Evolutionary conservation across 139 green algal genomes (phyloP).

Genomic region (Dunaliella sp.): DNA sequence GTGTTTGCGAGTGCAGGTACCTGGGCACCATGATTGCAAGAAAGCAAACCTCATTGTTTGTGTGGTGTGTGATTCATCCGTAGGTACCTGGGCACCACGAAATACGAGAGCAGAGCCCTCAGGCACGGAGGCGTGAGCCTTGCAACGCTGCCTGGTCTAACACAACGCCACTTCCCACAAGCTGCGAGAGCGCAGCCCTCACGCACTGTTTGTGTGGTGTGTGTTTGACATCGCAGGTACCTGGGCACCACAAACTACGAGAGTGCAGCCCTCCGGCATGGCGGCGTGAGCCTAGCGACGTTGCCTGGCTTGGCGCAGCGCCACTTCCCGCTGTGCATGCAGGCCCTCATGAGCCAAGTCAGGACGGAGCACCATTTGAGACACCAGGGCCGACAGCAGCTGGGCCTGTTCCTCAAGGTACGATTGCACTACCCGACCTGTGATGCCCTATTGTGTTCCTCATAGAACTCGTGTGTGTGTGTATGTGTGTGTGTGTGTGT

Average conservation of each 20-base stretch:
- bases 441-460: too few relatives aligned
- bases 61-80: too few relatives aligned
- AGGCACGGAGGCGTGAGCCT: slow-evolving; percentile 17
- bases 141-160: slow-evolving; percentile 40
- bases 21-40: too few relatives aligned
- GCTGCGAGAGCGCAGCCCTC: too few relatives aligned
- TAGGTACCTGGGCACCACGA: slow-evolving; percentile 7
- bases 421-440: too few relatives aligned
- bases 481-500: too few relatives aligned
- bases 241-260: slow-evolving; percentile 2
- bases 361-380: slow-evolving; percentile 79
- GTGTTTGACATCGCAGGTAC: too few relatives aligned
- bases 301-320: slow-evolving; percentile 47
- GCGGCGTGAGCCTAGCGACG: slow-evolving; percentile 19
- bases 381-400: slow-evolving; percentile 88
- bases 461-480: too few relatives aligned
- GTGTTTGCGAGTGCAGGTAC: too few relatives aligned
- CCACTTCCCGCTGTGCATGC: slow-evolving; percentile 90
- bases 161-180: slow-evolving; percentile 73
- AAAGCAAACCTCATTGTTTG: too few relatives aligned
- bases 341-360: slow-evolving; percentile 65
- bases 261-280: slow-evolving; percentile 11
- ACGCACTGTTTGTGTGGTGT: too few relatives aligned
- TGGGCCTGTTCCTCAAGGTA: slow-evolving; percentile 96
- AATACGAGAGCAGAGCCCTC: background rate